These are phyloP conservation scores for Penicillium parvum DNA, from an alignment of 495 filamentous ascomycete genomes.

Conservation along the genomic window DNA sequence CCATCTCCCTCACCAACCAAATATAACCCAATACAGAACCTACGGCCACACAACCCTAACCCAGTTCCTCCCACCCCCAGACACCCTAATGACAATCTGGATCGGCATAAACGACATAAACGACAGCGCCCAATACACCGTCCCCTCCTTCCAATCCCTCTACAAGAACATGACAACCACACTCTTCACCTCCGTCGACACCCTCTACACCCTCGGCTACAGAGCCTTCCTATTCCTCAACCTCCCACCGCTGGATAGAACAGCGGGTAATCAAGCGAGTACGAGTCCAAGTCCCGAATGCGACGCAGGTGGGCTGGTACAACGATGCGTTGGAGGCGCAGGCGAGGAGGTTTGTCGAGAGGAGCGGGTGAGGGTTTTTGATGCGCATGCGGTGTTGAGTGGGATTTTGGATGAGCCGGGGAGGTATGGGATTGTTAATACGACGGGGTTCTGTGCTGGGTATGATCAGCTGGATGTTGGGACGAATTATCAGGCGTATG, in stretches of 20 bases:
- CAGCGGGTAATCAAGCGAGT: constrained; percentile 35
- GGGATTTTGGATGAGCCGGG: constrained; percentile 41
- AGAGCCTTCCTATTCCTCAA: constrained; percentile 47
- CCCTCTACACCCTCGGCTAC: constrained; percentile 41
- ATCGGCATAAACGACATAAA: constrained; percentile 44
- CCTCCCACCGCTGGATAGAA: constrained; percentile 47
- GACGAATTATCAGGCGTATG: constrained; percentile 40
- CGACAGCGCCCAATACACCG: constrained; percentile 35
- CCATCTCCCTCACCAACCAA: constrained; percentile 42
- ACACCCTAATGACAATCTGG: constrained; percentile 40
- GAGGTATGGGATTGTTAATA: constrained; percentile 44
- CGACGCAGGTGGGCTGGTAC: constrained; percentile 42
- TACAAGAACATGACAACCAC: constrained; percentile 33
- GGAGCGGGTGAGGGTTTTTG: constrained; percentile 36
- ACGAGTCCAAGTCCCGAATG: constrained; percentile 37
- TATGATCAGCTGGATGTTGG: constrained; percentile 48
- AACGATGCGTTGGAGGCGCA: constrained; percentile 30
- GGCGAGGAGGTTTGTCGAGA: constrained; percentile 16
- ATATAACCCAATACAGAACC: constrained; percentile 30
- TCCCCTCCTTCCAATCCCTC: constrained; percentile 37
- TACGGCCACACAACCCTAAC: constrained; percentile 30
- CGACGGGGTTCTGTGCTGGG: constrained; percentile 43
- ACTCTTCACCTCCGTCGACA: constrained; percentile 36
- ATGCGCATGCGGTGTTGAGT: constrained; percentile 40
- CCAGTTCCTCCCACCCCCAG: constrained; percentile 13